phyloP scores from a whole-genome alignment of 2,329 filamentous ascomycete genomes.

The Beauveria scarabaeidicola region DNA sequence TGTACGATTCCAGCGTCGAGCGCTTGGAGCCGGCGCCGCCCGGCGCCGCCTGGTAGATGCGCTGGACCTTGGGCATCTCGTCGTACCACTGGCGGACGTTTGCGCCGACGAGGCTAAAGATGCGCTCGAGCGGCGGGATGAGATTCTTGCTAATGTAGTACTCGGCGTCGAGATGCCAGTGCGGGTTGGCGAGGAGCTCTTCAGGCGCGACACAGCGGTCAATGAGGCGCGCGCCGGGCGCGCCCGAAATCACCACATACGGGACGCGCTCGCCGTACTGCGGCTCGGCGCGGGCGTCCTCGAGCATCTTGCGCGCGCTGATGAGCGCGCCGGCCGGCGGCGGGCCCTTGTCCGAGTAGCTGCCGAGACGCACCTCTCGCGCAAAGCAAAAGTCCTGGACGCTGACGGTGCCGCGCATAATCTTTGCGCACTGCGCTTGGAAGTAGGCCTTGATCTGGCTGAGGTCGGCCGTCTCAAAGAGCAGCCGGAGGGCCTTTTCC shows the following conservation, averaged over 20 bases:
- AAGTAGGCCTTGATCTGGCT: conserved; percentile 87
- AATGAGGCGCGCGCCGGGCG: conserved; percentile 73
- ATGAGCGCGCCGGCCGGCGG: conserved; percentile 84
- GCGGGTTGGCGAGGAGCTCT: conserved; percentile 64
- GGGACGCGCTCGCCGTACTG: conserved; percentile 94
- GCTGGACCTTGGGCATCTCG: conserved; percentile 88
- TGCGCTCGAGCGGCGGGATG: conserved; percentile 88
- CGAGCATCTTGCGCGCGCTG: conserved; percentile 75
- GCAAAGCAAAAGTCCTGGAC: conserved; percentile 96
- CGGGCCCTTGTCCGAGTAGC: conserved; percentile 67
- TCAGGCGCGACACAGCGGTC: conserved; percentile 89
- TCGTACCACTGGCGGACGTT: conserved; percentile 90
- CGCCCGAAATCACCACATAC: conserved; percentile 86
- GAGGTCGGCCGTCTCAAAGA: conserved; percentile 85
- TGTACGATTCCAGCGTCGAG: conserved; percentile 88
- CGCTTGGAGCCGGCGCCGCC: conserved; percentile 32
- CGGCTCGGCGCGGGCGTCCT: conserved; percentile 77
- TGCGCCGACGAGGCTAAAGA: conserved; percentile 92
- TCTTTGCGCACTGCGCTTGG: conserved; percentile 80
- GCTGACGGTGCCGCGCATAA: conserved; percentile 80
- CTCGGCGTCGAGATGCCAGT: conserved; percentile 78
- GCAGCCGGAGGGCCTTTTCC: conserved; percentile 77
- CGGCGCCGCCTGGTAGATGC: conserved; percentile 40
- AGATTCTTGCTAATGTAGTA: conserved; percentile 97
- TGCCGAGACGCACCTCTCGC: conserved; percentile 81